Base-by-base conservation (phyloP, 2,329 filamentous ascomycete genomes). In the Pseudopyricularia javanii region DNA sequence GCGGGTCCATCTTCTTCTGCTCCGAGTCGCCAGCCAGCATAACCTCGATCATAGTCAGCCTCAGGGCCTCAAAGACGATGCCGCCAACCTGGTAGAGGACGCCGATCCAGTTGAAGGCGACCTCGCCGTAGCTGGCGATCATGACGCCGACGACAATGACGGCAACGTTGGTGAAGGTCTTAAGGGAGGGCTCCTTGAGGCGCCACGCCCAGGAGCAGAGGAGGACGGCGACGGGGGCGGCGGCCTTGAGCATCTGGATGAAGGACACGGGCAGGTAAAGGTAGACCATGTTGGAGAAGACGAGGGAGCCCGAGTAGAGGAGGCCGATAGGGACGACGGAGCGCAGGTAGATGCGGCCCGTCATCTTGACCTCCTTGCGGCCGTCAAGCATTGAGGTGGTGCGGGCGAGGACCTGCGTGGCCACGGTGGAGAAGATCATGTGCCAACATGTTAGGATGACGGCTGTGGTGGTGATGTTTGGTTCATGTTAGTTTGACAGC, bases 171-270 rank as follows among this genome's bases (percentile, higher is more conserved):
- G 69, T 56, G 47, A 78, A 66, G 2, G 70, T 70, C 49, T 64
- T 63, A 48, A 67, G 60, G 37, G 68, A 73, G 33, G 75, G 75
- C 40, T 73, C 64, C 51, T 76, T 71, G 26, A 79, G 68, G 49
- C 74, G 67, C 70, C 73, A 78, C 54, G 72, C 64, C 81, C 82
- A 87, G n/a, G 78, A 79, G 47, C 77, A 73, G 60, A 86, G 68
- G 50, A 87, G 75, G 22, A 85, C 82, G 51, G 78, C 80, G 54
- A 86, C 82, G 28, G 83, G 83, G 6, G 79, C 80, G 47, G 78
- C 81, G 54, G 83, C 79, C 77, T 96, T 96, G 69, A 96, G 82
- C 91, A 96, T 96, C 76, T 96, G 91, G 64, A 96, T 96, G 70
- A 96, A 96, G 55, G 91, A 86, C 54, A 96, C 91, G 61, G 86